Percentiles rank a stretch among this genome's conserved stretches.
Evolutionary conservation across 108 stramenopile genomes (phyloP).

Genomic region (Pseudonitzschia delicatissima): DNA sequence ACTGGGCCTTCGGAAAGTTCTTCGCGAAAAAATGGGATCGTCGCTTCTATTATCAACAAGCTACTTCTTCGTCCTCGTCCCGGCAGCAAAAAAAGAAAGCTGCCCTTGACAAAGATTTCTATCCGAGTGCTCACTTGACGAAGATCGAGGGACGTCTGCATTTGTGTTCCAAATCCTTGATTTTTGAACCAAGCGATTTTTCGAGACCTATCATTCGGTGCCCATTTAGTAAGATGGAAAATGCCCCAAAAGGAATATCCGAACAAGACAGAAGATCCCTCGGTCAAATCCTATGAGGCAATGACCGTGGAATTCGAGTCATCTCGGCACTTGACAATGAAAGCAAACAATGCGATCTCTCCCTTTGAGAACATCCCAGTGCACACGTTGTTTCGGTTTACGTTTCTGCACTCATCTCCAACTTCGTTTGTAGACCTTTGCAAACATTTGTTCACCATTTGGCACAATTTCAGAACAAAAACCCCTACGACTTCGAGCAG

Average conservation of each 20-base stretch:
- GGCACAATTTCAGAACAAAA: conserved; percentile 22
- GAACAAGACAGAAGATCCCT: conserved; percentile 14
- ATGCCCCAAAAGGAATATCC: conserved; percentile 47
- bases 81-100: conserved; percentile 15
- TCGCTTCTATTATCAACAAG: not conserved
- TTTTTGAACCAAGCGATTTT: conserved; percentile 79
- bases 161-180: conserved; percentile 66
- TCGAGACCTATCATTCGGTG: conserved; percentile 59
- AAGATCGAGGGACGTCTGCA: conserved; percentile 71
- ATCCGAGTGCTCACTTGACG: conserved; percentile 53
- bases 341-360: conserved; percentile 56
- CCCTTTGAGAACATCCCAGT: conserved; percentile 48
- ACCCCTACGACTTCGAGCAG: not conserved
- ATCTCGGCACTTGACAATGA: conserved; percentile 52
- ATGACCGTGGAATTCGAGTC: conserved; percentile 36
- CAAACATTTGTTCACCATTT: conserved; percentile 42
- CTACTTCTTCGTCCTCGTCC: conserved; percentile 7
- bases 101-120: conserved; percentile 28
- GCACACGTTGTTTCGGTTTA: conserved; percentile 52
- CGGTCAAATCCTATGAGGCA: conserved; percentile 22
- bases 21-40: conserved; percentile 12
- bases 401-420: conserved; percentile 75
- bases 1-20: not conserved
- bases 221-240: conserved; percentile 61
- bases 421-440: conserved; percentile 42